These are phyloP conservation scores for Crithidia mellificae DNA, from an alignment of 208 protist species.

Conservation along the genomic window DNA sequence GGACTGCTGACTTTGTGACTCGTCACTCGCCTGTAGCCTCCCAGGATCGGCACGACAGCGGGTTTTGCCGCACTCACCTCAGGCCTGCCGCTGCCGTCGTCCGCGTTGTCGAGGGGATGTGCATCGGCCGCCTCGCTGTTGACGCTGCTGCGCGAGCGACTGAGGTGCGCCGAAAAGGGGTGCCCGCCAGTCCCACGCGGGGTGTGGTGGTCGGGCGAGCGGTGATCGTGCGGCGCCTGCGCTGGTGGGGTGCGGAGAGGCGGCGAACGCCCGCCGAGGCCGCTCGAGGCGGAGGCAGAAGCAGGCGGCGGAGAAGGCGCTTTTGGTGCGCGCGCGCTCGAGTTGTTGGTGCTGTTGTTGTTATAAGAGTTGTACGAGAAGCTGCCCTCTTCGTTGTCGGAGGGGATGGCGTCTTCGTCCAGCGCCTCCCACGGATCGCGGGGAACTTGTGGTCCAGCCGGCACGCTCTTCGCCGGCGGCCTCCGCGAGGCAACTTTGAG, in stretches of 20 bases:
- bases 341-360: neutral
- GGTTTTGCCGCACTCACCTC: no score
- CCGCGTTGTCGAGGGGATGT: neutral
- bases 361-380: neutral
- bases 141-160: constrained; percentile 1
- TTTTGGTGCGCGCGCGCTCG: neutral
- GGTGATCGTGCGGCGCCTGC: no score
- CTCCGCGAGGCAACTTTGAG: constrained; percentile 33
- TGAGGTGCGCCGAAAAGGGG: constrained; percentile 8
- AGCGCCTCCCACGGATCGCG: constrained; percentile 32
- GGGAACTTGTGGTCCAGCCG: neutral
- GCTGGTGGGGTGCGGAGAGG: no score
- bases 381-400: neutral
- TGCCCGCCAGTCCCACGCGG: constrained; percentile 19
- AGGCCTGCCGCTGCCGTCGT: neutral
- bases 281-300: neutral
- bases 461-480: neutral
- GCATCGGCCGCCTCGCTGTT: constrained; percentile 3
- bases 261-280: neutral
- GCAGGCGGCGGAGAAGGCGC: neutral
- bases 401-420: constrained; percentile 6
- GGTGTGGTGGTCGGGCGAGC: no score
- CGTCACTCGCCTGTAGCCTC: no score
- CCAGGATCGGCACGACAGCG: no score
- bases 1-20: no score